Evolutionary conservation across 352 stramenopile genomes (phyloP), one percentile per base, ranked within the genome.

Genomic region (Pythium vanterpoolii): DNA sequence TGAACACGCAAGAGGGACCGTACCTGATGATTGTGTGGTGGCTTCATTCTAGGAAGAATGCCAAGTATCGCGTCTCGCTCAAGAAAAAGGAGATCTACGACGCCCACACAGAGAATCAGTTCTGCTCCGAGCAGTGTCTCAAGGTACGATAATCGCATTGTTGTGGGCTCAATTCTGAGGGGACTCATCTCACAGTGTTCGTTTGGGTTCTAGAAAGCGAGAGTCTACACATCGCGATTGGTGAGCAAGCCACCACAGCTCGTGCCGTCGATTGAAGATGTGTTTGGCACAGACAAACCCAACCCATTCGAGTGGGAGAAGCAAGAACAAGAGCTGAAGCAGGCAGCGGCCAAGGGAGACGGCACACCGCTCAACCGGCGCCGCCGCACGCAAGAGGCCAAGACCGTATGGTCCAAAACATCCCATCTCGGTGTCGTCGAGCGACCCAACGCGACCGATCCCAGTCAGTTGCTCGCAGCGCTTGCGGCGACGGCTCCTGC

Each of bases 81-180:
- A 70, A 72, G 50, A 75, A 81, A 33, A 76, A 82, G 39, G 75
- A 89, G 68, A 91, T 95, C 60, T 93, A 95, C 62, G 79, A 89
- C 28, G 79, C 83, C n/a, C 60, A 79, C 11, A 76, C 79, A 21
- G 86, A 95, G 64, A 86, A 86, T 39, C 76, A 95, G 60, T 95
- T 95, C 34, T 95, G 86, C 69, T 90, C 79, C 1, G 57, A 75
- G 34, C 64, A 75, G 8, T 95, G 86, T 54, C 59, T 79, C 7
- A 79, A 89, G 73, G 85, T 95, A 44, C 7, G 26, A 8, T 2
- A 38, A 5, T 38, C 31, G n/a, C n/a, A 38, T 38, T 38, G 48
- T 38, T 24, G 59, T 9, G 23, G 14, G 9, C n/a, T n/a, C n/a
- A n/a, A n/a, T n/a, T n/a, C n/a, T n/a, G n/a, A n/a, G n/a, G 14